phyloP scores from a whole-genome alignment of 768 basidiomycete genomes.

The Xanthoconium purpureum region DNA sequence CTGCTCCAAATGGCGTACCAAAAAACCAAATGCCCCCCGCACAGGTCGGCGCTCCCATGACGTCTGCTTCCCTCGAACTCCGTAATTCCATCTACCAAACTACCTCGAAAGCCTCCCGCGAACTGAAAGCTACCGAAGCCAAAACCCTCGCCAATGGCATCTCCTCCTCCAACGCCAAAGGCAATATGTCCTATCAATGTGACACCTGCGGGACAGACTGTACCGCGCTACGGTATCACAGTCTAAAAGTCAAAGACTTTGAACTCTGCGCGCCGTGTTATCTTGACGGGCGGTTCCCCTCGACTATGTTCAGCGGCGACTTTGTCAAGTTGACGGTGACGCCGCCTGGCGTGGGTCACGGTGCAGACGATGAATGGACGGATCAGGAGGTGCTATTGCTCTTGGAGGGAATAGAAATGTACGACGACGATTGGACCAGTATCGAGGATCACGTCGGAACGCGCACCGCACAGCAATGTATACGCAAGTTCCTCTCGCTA shows the following conservation, averaged over 20 bases:
- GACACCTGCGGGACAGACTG: slow-evolving; percentile 97
- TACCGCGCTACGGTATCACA: slow-evolving; percentile 84
- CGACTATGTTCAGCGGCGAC: slow-evolving; percentile 93
- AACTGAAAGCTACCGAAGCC: slow-evolving; percentile 68
- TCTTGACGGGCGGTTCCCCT: slow-evolving; percentile 94
- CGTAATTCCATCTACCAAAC: slow-evolving; percentile 87
- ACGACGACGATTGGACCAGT: slow-evolving; percentile 92
- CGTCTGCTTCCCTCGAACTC: slow-evolving; percentile 80
- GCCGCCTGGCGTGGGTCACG: slow-evolving; percentile 32
- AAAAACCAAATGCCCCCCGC: slow-evolving; percentile 32
- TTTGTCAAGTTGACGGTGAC: slow-evolving; percentile 78
- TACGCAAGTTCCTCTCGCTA: slow-evolving; percentile 90
- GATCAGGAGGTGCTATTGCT: slow-evolving; percentile 87
- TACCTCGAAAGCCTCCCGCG: slow-evolving; percentile 76
- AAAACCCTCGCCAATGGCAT: slow-evolving; percentile 53
- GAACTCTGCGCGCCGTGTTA: slow-evolving; percentile 92
- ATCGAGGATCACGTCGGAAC: slow-evolving; percentile 94
- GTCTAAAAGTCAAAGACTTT: slow-evolving; percentile 87
- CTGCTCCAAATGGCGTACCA: slow-evolving; percentile 47
- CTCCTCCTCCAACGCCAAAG: slow-evolving; percentile 42
- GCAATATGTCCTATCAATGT: slow-evolving; percentile 66
- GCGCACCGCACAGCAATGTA: slow-evolving; percentile 89
- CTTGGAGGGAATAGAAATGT: slow-evolving; percentile 98
- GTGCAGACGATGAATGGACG: slow-evolving; percentile 71
- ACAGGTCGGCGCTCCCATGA: slow-evolving; percentile 7